Conservation (phyloP, 2,329 filamentous ascomycete species). For the Aspergillus luchuensis region DNA sequence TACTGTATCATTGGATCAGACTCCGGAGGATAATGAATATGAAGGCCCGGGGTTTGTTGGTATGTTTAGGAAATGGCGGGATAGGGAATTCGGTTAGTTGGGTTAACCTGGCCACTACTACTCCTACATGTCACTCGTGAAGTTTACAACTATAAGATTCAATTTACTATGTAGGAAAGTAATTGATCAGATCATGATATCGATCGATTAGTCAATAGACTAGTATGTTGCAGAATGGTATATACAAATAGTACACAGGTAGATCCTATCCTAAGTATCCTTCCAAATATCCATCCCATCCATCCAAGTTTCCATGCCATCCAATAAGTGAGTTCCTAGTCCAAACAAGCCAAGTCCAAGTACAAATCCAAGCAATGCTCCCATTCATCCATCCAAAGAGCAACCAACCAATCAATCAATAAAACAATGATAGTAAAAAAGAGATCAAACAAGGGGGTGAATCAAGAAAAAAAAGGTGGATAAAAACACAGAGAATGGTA, state of each 20-base stretch:
- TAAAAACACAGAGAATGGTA: constrained; percentile 7
- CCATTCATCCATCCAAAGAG: not conserved
- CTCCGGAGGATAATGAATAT: constrained; percentile 4
- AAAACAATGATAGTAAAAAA: not conserved
- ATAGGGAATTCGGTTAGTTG: not conserved
- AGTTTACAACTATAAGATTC: too few species aligned
- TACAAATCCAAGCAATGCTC: not conserved
- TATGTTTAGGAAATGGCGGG: constrained; percentile 17
- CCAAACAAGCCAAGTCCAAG: constrained; percentile 5
- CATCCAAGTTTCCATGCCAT: not conserved
- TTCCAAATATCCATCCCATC: constrained; percentile 8
- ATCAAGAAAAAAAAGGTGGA: not conserved
- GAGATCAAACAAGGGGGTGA: not conserved
- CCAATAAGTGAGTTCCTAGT: not conserved
- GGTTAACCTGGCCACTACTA: too few species aligned
- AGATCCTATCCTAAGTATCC: not conserved
- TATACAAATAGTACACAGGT: constrained; percentile 14
- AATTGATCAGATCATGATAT: not conserved
- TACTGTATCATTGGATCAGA: not conserved
- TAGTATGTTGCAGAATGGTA: constrained; percentile 5
- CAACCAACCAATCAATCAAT: not conserved
- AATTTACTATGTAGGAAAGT: not conserved
- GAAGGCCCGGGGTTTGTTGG: constrained; percentile 11
- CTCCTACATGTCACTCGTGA: too few species aligned
- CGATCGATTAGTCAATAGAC: not conserved